Evolutionary conservation across 768 basidiomycete species (phyloP).

Genomic region (Calocybe indica): DNA sequence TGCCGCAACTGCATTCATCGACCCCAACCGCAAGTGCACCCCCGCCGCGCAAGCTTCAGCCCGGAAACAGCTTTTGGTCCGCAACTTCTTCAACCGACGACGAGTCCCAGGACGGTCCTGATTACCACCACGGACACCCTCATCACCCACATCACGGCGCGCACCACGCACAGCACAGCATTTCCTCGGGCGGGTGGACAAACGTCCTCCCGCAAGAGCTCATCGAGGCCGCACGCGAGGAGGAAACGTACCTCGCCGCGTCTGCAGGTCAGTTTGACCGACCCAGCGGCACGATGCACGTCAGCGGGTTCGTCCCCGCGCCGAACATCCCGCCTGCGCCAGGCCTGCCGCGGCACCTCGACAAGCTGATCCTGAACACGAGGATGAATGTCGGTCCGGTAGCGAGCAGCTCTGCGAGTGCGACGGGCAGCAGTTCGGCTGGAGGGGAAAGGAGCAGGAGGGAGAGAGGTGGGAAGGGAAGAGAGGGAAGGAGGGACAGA

Average conservation of each 20-base stretch:
- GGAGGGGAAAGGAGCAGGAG: constrained; percentile 15
- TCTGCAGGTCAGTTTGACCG: constrained; percentile 27
- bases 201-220: constrained; percentile 72
- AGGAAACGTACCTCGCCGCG: constrained; percentile 67
- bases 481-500: constrained; percentile 14
- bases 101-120: constrained; percentile 15
- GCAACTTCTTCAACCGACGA: constrained; percentile 29
- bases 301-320: constrained; percentile 44
- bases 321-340: constrained; percentile 89
- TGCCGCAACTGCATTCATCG: constrained; percentile 8
- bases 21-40: not conserved
- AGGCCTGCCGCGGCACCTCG: constrained; percentile 81
- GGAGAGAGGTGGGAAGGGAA: constrained; percentile 12
- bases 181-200: constrained; percentile 57
- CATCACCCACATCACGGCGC: constrained; percentile 6
- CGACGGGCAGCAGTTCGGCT: constrained; percentile 24
- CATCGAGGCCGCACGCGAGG: constrained; percentile 72
- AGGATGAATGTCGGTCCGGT: constrained; percentile 17
- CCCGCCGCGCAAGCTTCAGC: constrained; percentile 6
- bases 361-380: constrained; percentile 87
- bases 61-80: constrained; percentile 38
- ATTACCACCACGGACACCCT: constrained; percentile 3
- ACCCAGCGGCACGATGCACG: constrained; percentile 15
- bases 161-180: constrained; percentile 10
- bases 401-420: constrained; percentile 19